Percentiles rank a stretch among this genome's conserved stretches.
These are phyloP conservation scores for Edaphochlamys debaryana DNA, from an alignment of 139 green algal genomes.

Conservation along the genomic window DNA sequence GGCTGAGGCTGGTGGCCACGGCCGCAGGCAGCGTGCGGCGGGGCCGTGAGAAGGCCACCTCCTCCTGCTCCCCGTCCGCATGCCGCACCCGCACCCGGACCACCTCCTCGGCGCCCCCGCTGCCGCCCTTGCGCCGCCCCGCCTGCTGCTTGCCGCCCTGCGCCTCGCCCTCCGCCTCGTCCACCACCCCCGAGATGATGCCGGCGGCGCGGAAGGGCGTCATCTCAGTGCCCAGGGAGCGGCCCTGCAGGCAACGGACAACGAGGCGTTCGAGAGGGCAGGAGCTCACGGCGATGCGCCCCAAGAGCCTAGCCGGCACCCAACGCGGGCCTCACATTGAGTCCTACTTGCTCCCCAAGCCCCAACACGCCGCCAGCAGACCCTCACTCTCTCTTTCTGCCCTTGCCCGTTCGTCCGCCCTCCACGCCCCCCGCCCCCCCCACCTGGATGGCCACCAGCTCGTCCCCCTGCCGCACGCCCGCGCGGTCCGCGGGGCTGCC, in stretches of 20 bases:
- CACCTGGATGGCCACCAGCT: conserved; percentile 78
- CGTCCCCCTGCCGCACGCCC: conserved; percentile 81
- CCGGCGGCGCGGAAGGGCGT: conserved; percentile 38
- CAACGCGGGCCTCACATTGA: too few relatives aligned
- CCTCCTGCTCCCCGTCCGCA: conserved; percentile 39
- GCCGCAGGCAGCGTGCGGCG: conserved; percentile 47
- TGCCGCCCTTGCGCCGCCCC: background rate
- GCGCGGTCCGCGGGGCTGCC: conserved; percentile 78
- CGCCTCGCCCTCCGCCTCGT: background rate
- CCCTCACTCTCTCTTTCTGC: background rate
- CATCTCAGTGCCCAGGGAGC: conserved; percentile 46
- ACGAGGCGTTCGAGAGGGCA: too few relatives aligned
- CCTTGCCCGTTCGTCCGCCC: background rate
- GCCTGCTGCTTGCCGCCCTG: background rate
- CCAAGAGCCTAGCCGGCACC: too few relatives aligned
- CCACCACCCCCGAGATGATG: conserved; percentile 16
- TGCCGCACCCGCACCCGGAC: conserved; percentile 51
- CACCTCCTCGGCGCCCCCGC: background rate
- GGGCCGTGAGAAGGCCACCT: conserved; percentile 59
- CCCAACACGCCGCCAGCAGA: too few relatives aligned
- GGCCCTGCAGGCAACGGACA: background rate
- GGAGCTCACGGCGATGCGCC: too few relatives aligned
- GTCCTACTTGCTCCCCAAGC: background rate
- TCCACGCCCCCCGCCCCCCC: conserved; percentile 61
- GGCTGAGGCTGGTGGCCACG: conserved; percentile 49